Conservation (phyloP, 2,329 filamentous ascomycete species). For the Alternaria rosae region DNA sequence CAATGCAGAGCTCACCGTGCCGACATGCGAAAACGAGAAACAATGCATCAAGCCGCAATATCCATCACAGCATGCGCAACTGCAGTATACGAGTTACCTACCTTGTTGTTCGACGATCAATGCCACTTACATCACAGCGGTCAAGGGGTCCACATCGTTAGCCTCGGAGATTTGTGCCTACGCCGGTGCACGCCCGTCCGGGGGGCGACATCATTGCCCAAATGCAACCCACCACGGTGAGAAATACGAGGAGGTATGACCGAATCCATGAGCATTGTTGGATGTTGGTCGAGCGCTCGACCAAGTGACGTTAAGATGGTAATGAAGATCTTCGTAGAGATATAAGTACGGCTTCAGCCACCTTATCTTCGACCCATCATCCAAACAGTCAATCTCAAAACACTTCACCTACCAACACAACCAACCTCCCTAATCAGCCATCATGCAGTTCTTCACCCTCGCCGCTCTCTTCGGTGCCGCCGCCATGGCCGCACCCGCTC, state of each 20-base stretch:
- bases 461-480: conserved; percentile 28
- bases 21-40: not conserved
- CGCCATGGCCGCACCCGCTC: conserved; percentile 27
- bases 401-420: not conserved
- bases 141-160: not conserved
- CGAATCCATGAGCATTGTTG: conserved; percentile 9
- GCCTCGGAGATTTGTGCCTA: conserved; percentile 12
- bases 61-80: not conserved
- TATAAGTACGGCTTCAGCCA: conserved; percentile 22
- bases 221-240: conserved; percentile 6
- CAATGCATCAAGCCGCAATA: not conserved
- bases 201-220: conserved; percentile 1
- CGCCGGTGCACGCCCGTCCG: not conserved
- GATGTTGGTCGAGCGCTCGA: not conserved
- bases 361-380: not conserved
- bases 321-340: not conserved
- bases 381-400: not conserved
- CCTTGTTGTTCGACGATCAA: conserved; percentile 3
- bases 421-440: conserved; percentile 1
- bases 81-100: not conserved
- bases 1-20: not conserved
- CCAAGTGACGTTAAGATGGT: conserved; percentile 15
- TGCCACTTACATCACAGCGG: conserved; percentile 2
- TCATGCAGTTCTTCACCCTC: conserved; percentile 31
- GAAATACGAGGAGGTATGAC: conserved; percentile 3